Evolutionary conservation across 371 early-diverging fungal species (phyloP).

Genomic region (Actinomucor elegans): DNA sequence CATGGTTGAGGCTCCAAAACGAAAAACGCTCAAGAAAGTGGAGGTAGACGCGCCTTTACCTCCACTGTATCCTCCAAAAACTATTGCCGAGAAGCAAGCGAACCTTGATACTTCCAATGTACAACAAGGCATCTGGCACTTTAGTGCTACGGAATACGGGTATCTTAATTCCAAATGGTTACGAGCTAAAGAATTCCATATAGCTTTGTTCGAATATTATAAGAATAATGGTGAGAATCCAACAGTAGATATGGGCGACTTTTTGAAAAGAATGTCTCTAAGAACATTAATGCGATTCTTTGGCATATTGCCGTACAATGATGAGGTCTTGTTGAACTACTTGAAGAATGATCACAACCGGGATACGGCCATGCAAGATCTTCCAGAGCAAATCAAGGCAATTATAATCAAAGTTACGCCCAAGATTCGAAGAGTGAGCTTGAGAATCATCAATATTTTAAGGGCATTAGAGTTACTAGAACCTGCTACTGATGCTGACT

Average conservation of each 20-base stretch:
- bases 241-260: neutral
- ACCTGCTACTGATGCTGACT: neutral
- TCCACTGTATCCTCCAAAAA: too few relatives aligned
- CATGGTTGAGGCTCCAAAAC: neutral
- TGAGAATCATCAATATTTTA: neutral
- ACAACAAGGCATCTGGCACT: too few relatives aligned
- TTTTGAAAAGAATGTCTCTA: neutral
- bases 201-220: neutral
- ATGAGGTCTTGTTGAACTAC: neutral
- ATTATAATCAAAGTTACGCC: neutral
- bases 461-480: conserved; percentile 2
- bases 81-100: too few relatives aligned
- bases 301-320: conserved; percentile 5
- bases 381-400: conserved; percentile 8
- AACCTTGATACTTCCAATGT: too few relatives aligned
- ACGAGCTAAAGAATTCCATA: conserved; percentile 12
- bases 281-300: neutral
- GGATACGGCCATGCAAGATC: neutral
- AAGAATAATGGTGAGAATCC: neutral
- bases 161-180: conserved; percentile 14
- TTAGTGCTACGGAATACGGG: conserved; percentile 8
- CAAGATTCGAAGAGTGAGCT: neutral
- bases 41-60: too few relatives aligned
- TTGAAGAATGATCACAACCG: neutral
- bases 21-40: neutral